Evolutionary conservation across 495 filamentous ascomycete species (phyloP), one percentile per base, ranked within the genome.

Genomic region (Aspergillus diversus): DNA sequence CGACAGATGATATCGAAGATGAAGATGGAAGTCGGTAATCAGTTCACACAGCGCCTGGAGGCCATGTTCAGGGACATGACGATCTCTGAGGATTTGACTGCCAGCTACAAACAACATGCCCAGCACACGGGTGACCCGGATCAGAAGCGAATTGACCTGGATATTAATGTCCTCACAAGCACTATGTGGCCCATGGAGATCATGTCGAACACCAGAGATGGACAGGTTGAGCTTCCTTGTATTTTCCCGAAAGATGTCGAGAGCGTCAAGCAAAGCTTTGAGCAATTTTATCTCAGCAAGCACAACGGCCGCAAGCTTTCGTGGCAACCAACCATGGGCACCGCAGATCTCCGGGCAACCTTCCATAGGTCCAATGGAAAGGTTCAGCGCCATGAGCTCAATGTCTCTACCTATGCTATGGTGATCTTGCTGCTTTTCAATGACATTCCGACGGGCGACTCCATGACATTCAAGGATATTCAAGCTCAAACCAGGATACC

Each of bases 31-130:
- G 85, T 98, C 52, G 95, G 95, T 34, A 96, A 97, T 66, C 86
- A 90, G 54, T 99, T 99, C 73, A 98, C 96, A 0, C 78, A 86
- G 65, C 94, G 95, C 67, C 83, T 98, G 31, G 95, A 99, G 71
- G 86, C 92, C 57, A 99, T 99, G 95, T 99, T 99, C 75, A 96
- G 90, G 74, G 95, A 99, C 70, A 97, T 99, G 90, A 83, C 89
- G 21, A 81, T 93, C 7, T 97, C 92, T 0, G 89, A 91, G 61
- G 96, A 97, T 56, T 79, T 97, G n/a, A 90, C 88, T 0, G 72
- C 85, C 3, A 85, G 82, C 53, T 97, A 92, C 77, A 88, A 89
- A 57, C 79, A 82, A 7, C 84, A 96, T 62, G 84, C 93, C 21
- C 74, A 79, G 4, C 78, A 79, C 16, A 77, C 87, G 4, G 89